Evolutionary conservation across 176 grass and related monocot species (phyloP).

Genomic region (Juncus effusus): DNA sequence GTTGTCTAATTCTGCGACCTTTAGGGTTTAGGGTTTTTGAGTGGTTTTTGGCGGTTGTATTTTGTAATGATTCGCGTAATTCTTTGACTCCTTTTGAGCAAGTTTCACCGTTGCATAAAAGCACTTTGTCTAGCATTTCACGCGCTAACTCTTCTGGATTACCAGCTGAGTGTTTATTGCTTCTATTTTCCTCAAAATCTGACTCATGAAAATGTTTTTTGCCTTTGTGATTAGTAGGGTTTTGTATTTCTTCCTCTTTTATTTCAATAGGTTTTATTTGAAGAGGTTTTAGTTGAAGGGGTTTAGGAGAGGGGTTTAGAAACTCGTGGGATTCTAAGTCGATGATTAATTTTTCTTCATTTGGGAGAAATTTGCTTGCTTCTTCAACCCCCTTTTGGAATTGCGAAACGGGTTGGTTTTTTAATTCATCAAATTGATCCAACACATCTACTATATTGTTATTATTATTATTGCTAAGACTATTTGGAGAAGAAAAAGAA

Average conservation of each 20-base stretch:
- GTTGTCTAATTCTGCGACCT: constrained; percentile 65
- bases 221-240: constrained; percentile 32
- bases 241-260: constrained; percentile 14
- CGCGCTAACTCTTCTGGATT: constrained; percentile 62
- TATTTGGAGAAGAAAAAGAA: constrained; percentile 25
- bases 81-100: constrained; percentile 62
- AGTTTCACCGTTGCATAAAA: constrained; percentile 62
- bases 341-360: constrained; percentile 56
- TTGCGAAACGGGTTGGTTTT: constrained; percentile 42
- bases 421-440: constrained; percentile 11
- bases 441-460: constrained; percentile 19
- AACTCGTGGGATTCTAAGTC: constrained; percentile 39
- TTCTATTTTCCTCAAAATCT: constrained; percentile 74
- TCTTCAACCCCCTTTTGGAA: constrained; percentile 61
- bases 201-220: constrained; percentile 73
- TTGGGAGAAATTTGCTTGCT: constrained; percentile 60
- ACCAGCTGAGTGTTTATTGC: constrained; percentile 68
- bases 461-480: background rate
- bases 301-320: background rate
- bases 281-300: background rate
- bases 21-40: constrained; percentile 25
- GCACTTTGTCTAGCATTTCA: constrained; percentile 82
- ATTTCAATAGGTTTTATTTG: background rate
- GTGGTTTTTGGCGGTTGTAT: constrained; percentile 7
- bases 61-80: constrained; percentile 52